Base-by-base conservation (phyloP, 2,329 filamentous ascomycete species). In the Fusarium sublunatum region DNA sequence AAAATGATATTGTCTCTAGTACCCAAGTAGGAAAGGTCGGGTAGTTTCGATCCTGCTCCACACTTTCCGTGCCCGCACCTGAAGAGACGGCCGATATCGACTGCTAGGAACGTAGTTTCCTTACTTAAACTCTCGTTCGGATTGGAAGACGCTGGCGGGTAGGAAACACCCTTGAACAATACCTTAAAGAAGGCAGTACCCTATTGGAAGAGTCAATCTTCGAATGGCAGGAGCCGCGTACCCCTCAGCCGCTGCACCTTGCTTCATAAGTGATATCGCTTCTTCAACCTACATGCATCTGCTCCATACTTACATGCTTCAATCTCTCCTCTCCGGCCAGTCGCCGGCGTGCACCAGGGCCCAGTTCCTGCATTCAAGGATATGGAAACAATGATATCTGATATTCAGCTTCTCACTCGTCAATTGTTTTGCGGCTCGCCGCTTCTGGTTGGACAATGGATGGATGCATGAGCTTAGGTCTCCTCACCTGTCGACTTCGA, bases 391-490 rank as follows among this genome's bases (percentile, higher is more conserved):
- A 53, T 64, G 56, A 54, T 61, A 66, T 69, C 50, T 43, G 51
- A 70, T 60, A 67, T 58, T 48, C 56, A 58, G 52, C 64, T 67
- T 68, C 68, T 68, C 60, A 60, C 64, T 68, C 47, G 24, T 50
- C 54, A 64, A 53, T 64, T 45, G 54, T 47, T 49, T 34, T 45
- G 22, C 38, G 22, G 28, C 53, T 43, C 19, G 46, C 49, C 45
- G 44, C 57, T 46, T 49, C 62, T 73, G 70, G 70, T 72, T 73
- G 68, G 71, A 59, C 64, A 73, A 72, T 71, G 46, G 59, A 41
- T 26, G 40, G 47, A 46, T 49, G 42, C 44, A 22, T 12, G 32
- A 55, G 54, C 51, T 64, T 70, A 19, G 19, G 19, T 19, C 56
- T 69, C 65, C 68, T 64, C 67, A 58, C 60, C 55, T 65, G 57